Conservation (phyloP, 768 basidiomycete genomes). For the Auricularia cornea region DNA sequence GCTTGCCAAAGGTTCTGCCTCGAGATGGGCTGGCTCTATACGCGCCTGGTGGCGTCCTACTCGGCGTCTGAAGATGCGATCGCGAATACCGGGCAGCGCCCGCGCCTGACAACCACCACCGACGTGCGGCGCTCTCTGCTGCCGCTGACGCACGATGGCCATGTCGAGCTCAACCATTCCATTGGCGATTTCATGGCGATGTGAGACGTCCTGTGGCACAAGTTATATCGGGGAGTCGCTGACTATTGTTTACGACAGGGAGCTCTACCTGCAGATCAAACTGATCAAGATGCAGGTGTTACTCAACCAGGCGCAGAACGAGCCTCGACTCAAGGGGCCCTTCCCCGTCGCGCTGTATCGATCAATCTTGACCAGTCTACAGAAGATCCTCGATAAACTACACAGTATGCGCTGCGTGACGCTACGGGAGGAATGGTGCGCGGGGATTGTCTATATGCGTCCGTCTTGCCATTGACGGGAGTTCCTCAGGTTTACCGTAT, state of each 20-base stretch:
- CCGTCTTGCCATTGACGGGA: background rate
- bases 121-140: slow-evolving; percentile 7
- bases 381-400: slow-evolving; percentile 78
- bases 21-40: slow-evolving; percentile 93
- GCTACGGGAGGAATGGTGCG: slow-evolving; percentile 86
- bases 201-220: slow-evolving; percentile 34
- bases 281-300: slow-evolving; percentile 78
- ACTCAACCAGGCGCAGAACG: slow-evolving; percentile 83
- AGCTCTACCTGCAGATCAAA: slow-evolving; percentile 87
- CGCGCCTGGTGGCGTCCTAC: slow-evolving; percentile 81
- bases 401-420: slow-evolving; percentile 98
- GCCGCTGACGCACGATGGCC: background rate
- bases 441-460: slow-evolving; percentile 8
- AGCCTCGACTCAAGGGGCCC: slow-evolving; percentile 91
- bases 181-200: slow-evolving; percentile 89
- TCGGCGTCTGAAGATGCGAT: slow-evolving; percentile 46
- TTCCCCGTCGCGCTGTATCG: slow-evolving; percentile 86
- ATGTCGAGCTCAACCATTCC: slow-evolving; percentile 41
- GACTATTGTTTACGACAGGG: slow-evolving; percentile 45
- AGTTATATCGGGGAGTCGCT: background rate
- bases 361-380: slow-evolving; percentile 69
- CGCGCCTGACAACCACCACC: slow-evolving; percentile 3
- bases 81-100: slow-evolving; percentile 14
- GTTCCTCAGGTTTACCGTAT: slow-evolving; percentile 58
- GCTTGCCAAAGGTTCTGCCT: slow-evolving; percentile 63